Percentiles rank a stretch among this genome's conserved stretches.
Conservation (phyloP, 306 rosid genomes). For the Cucumis sativus region Cucumber_9930_V3 NC_026660.2:10166001-10166500, state of each 20-base stretch:
- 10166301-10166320: no score
- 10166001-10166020: no score
- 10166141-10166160: background rate
- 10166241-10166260: no score
- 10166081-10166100: conserved; percentile 1
- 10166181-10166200: background rate
- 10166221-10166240: no score
- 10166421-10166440: background rate
- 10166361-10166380: background rate
- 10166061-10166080: background rate
- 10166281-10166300: no score
- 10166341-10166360: no score
- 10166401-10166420: background rate
- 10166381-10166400: background rate
- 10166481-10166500: background rate
- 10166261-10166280: no score
- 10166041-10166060: no score
- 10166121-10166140: background rate
- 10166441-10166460: background rate
- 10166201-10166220: no score
- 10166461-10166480: background rate
- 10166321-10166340: no score
- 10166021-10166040: no score
- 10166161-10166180: background rate
- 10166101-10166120: conserved; percentile 2